A percentile compares a stretch with the other conserved stretches of the same genome.
These are phyloP conservation scores for Hypoxylon sp. DNA, from an alignment of 2,329 filamentous ascomycete species.

Conservation along the genomic window DNA sequence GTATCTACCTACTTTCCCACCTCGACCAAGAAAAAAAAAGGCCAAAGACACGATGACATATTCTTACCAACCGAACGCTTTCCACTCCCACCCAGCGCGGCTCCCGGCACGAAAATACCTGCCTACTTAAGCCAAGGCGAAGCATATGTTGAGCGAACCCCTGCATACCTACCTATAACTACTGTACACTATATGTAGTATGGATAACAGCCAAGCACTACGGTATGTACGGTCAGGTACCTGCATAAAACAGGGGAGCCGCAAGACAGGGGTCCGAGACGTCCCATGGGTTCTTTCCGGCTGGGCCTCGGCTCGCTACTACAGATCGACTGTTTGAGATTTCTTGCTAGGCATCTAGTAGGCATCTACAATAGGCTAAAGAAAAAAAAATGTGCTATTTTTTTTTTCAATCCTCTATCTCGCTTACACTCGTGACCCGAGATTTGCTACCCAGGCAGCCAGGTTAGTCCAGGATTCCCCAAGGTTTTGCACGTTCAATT, in stretches of 20 bases:
- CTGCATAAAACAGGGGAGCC: slow-evolving; percentile 37
- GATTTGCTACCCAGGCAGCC: too few species aligned
- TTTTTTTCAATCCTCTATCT: slow-evolving; percentile 6
- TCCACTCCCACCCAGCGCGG: neutral
- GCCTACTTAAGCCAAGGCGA: too few species aligned
- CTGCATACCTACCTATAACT: neutral
- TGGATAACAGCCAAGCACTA: neutral
- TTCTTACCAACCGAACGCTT: neutral
- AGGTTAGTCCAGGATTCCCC: neutral
- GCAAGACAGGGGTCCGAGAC: slow-evolving; percentile 40
- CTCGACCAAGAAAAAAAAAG: too few species aligned
- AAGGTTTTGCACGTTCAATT: neutral
- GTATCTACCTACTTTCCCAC: too few species aligned
- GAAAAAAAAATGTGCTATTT: neutral
- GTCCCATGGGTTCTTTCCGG: neutral
- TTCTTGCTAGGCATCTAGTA: neutral
- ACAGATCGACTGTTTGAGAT: slow-evolving; percentile 23
- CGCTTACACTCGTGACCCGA: slow-evolving; percentile 25
- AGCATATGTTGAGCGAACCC: too few species aligned
- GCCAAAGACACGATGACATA: neutral
- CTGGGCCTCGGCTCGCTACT: slow-evolving; percentile 11
- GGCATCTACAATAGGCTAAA: too few species aligned
- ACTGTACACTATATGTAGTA: too few species aligned
- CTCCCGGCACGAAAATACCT: neutral
- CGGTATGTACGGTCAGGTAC: too few species aligned